Evolutionary conservation across 139 green algal genomes (phyloP), one percentile per base, ranked within the genome.

Genomic region (Parachlorella kessleri): DNA sequence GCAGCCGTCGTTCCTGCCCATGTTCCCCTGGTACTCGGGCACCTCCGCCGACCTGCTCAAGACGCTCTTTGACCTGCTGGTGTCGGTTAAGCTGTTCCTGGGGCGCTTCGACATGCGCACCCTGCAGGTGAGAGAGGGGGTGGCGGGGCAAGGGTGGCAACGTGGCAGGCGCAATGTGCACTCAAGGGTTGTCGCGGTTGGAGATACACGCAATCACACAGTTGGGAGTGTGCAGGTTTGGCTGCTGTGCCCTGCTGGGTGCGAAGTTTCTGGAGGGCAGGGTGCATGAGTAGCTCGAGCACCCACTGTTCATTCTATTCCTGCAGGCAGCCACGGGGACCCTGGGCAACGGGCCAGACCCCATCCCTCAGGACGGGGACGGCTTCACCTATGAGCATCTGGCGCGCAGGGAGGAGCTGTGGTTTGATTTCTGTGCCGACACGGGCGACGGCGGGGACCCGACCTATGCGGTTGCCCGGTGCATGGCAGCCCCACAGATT

Each of bases 381-480:
- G 93, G 94, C 39, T 94, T 95, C 86, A 96, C 90, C 1, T 98
- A 90, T 70, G 91, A 98, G 80, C 90, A 97, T 68, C 83, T 92
- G 71, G 83, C 88, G 18, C 74, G 84, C 35, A 66, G 69, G 8
- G 72, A 90, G 8, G 84, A 95, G 76, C 66, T 95, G 38, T 98
- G 92, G 93, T 64, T 97, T n/a, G 94, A 98, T 83, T 98, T 98
- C 84, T 90, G 89, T 23, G 94, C 93, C 3, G 93, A 96, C 81
- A 96, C 91, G 26, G 94, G 94, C 1, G 94, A 98, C 74, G 94
- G 94, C 54, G 94, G 94, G 48, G 87, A 97, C 83, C 72, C 93
- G 28, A 97, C 94, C 1, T 98, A 98, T 74, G 77, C 90, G 1
- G 89, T 98, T 0, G 94, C 94, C 0, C 70, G 87, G 0, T 90